A percentile compares a stretch with the other conserved stretches of the same genome.
These are phyloP conservation scores for Drosera spatulata DNA, from an alignment of 179 eudicot species.

Conservation along the genomic window DNA sequence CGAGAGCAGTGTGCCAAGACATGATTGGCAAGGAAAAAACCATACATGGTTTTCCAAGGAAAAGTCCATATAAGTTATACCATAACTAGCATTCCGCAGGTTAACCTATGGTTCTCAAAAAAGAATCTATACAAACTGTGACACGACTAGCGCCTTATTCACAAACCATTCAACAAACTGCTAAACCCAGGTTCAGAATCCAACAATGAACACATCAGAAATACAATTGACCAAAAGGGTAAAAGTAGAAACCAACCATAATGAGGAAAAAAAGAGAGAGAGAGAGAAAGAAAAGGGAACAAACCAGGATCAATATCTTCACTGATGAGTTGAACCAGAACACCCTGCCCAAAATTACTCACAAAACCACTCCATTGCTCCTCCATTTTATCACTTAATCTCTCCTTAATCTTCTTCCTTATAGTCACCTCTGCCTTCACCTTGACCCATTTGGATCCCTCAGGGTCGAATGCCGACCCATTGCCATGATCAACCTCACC, in stretches of 20 bases:
- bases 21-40: not conserved
- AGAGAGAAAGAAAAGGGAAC: not conserved
- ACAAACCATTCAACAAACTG: not conserved
- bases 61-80: too few relatives aligned
- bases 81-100: too few relatives aligned
- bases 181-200: too few relatives aligned
- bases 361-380: slow-evolving; percentile 53
- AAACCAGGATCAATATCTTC: slow-evolving; percentile 71
- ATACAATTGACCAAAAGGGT: not conserved
- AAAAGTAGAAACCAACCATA: not conserved
- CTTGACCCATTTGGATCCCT: too few relatives aligned
- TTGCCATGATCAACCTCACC: too few relatives aligned
- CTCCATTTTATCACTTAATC: slow-evolving; percentile 49
- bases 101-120: too few relatives aligned
- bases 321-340: slow-evolving; percentile 67
- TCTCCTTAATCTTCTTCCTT: slow-evolving; percentile 71
- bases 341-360: slow-evolving; percentile 65
- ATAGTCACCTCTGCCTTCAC: slow-evolving; percentile 18
- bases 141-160: too few relatives aligned
- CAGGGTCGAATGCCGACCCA: too few relatives aligned
- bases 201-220: not conserved
- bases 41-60: too few relatives aligned
- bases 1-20: not conserved
- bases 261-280: not conserved
- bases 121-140: too few relatives aligned